Conservation (phyloP, 1,284 basidiomycete genomes). For the Trichosporon sp. region DNA sequence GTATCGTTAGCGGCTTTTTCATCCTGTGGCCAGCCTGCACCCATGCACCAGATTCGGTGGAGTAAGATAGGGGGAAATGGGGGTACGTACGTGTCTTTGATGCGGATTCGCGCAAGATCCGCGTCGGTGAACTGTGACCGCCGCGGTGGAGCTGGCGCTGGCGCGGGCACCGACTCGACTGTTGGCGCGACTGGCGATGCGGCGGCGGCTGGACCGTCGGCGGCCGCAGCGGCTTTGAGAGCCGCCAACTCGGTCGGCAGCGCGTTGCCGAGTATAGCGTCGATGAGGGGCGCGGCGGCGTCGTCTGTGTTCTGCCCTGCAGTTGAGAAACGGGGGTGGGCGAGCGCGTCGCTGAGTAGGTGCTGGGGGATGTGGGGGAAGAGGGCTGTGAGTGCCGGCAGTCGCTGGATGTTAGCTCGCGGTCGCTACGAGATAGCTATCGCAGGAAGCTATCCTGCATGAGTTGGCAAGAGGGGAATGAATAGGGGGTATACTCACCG, state of each 20-base stretch:
- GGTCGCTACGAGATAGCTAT: background rate
- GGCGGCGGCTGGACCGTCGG: background rate
- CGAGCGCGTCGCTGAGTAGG: slow-evolving; percentile 40
- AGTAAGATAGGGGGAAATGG: background rate
- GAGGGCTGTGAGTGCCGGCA: slow-evolving; percentile 26
- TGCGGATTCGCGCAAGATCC: slow-evolving; percentile 56
- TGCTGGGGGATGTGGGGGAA: slow-evolving; percentile 40
- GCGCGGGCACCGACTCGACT: slow-evolving; percentile 1
- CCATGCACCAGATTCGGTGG: no score
- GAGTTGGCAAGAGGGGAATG: no score
- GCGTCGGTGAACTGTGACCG: slow-evolving; percentile 43
- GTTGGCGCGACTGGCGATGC: background rate
- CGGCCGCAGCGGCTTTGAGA: slow-evolving; percentile 22
- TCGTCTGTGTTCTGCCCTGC: slow-evolving; percentile 12
- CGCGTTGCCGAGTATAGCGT: slow-evolving; percentile 36
- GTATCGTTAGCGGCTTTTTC: background rate
- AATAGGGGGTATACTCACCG: slow-evolving; percentile 1
- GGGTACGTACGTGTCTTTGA: slow-evolving; percentile 50
- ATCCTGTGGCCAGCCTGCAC: no score
- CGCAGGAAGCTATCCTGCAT: background rate
- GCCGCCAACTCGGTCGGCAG: slow-evolving; percentile 37
- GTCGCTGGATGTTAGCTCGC: slow-evolving; percentile 20
- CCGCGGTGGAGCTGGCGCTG: background rate
- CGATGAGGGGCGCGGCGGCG: slow-evolving; percentile 36
- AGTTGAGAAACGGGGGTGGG: slow-evolving; percentile 34